Evolutionary conservation across 2,329 filamentous ascomycete species (phyloP).

Genomic region (Rutstroemia sp.): DNA sequence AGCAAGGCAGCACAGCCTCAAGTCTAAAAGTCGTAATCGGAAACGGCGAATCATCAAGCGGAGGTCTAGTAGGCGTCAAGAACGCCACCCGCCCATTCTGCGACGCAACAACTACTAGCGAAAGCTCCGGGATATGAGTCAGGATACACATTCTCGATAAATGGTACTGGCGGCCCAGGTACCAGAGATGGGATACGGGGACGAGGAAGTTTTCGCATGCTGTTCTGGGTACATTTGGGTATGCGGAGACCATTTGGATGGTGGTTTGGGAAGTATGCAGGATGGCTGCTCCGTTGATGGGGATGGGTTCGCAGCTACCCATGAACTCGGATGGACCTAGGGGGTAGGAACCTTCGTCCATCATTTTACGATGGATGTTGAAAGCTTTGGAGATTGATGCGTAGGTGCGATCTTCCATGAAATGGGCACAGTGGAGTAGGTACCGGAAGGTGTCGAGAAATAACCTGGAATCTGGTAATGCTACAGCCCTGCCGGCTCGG

Average conservation of each 20-base stretch:
- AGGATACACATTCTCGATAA: constrained; percentile 50
- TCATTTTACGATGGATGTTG: neutral
- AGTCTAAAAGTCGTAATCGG: constrained; percentile 37
- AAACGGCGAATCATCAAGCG: constrained; percentile 13
- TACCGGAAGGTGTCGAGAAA: too few species aligned
- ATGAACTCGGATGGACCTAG: neutral
- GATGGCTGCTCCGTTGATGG: constrained; percentile 6
- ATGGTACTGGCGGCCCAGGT: neutral
- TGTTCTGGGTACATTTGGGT: constrained; percentile 11
- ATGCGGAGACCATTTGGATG: constrained; percentile 14
- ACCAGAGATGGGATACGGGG: neutral
- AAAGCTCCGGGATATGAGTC: constrained; percentile 59
- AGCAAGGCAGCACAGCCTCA: constrained; percentile 43
- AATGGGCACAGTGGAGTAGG: too few species aligned
- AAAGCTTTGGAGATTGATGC: too few species aligned
- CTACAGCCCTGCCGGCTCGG: too few species aligned
- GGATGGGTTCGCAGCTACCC: neutral
- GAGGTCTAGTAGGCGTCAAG: constrained; percentile 47
- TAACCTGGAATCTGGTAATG: too few species aligned
- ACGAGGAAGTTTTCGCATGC: constrained; percentile 9
- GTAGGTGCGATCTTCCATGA: too few species aligned
- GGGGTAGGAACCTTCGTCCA: neutral
- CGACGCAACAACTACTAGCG: constrained; percentile 59
- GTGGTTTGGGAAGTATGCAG: constrained; percentile 14
- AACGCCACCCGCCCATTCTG: constrained; percentile 60